A percentile compares a stretch with the other conserved stretches of the same genome.
Conservation (phyloP, 164 flowering plant genomes). For the Magnolia sinica region DNA sequence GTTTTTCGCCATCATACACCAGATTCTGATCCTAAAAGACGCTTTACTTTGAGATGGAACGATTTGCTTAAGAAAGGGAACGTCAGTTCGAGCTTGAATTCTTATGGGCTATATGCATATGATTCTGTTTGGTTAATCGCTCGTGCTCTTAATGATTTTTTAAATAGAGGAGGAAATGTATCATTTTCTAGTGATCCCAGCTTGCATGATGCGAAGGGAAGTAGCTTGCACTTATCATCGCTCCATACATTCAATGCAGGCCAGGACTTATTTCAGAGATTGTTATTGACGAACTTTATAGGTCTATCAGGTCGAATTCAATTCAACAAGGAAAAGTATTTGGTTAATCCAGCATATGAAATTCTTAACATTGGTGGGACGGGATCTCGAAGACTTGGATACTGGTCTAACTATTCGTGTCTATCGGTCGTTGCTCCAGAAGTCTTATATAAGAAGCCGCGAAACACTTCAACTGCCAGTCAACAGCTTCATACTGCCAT, state of each 20-base stretch:
- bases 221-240: constrained; percentile 38
- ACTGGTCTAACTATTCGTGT: constrained; percentile 81
- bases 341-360: constrained; percentile 65
- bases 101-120: constrained; percentile 82
- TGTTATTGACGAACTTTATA: constrained; percentile 47
- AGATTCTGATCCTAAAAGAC: constrained; percentile 47
- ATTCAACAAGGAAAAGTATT: constrained; percentile 52
- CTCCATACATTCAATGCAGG: constrained; percentile 63
- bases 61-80: constrained; percentile 25
- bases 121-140: constrained; percentile 88
- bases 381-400: constrained; percentile 59
- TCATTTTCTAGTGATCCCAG: constrained; percentile 57
- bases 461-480: constrained; percentile 43
- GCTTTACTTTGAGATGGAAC: constrained; percentile 52
- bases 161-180: constrained; percentile 50
- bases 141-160: constrained; percentile 58
- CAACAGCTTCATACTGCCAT: constrained; percentile 55
- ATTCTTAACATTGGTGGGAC: constrained; percentile 63
- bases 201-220: constrained; percentile 38
- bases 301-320: constrained; percentile 67
- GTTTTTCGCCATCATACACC: constrained; percentile 75
- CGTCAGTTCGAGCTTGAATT: constrained; percentile 37
- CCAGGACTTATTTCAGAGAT: constrained; percentile 37
- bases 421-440: constrained; percentile 74
- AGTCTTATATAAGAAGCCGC: constrained; percentile 46